These are phyloP conservation scores for Straminergon stramineum DNA, from an alignment of 225 moss, liverwort and hornwort species.

Conservation along the genomic window DNA sequence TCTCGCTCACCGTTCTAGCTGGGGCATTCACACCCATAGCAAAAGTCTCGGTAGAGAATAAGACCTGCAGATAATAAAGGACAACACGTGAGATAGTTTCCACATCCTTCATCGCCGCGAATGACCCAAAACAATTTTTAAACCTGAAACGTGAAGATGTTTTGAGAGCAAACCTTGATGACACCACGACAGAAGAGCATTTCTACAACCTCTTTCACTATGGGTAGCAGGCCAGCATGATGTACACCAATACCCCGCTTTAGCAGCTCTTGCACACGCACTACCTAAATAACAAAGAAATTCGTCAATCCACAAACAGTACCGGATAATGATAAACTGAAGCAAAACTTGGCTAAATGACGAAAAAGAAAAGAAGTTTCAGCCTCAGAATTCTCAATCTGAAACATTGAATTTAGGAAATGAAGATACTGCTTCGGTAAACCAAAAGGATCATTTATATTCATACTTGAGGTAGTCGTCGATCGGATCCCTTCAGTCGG, in stretches of 20 bases:
- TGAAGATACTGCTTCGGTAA: background rate
- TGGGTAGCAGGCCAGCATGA: slow-evolving; percentile 98
- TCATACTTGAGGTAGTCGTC: slow-evolving; percentile 81
- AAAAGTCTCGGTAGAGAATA: slow-evolving; percentile 97
- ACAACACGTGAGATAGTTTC: background rate
- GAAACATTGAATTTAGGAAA: background rate
- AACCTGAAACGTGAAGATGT: background rate
- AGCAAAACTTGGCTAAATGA: background rate
- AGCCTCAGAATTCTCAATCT: background rate
- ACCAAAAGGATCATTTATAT: background rate
- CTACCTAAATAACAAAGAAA: slow-evolving; percentile 47
- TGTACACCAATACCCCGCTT: slow-evolving; percentile 94
- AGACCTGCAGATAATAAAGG: slow-evolving; percentile 49
- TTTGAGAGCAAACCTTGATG: slow-evolving; percentile 58
- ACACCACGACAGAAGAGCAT: slow-evolving; percentile 99
- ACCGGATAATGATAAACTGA: background rate
- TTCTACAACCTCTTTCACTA: slow-evolving; percentile 99
- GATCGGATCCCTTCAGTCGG: slow-evolving; percentile 90
- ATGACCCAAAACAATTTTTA: background rate
- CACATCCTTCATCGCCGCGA: background rate
- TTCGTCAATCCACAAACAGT: slow-evolving; percentile 1
- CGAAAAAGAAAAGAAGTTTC: background rate
- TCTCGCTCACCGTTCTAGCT: slow-evolving; percentile 70
- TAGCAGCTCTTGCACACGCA: slow-evolving; percentile 79
- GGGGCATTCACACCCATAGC: slow-evolving; percentile 99